Conservation (phyloP, 208 protist species). For the Wallacemonas sp. region DNA sequence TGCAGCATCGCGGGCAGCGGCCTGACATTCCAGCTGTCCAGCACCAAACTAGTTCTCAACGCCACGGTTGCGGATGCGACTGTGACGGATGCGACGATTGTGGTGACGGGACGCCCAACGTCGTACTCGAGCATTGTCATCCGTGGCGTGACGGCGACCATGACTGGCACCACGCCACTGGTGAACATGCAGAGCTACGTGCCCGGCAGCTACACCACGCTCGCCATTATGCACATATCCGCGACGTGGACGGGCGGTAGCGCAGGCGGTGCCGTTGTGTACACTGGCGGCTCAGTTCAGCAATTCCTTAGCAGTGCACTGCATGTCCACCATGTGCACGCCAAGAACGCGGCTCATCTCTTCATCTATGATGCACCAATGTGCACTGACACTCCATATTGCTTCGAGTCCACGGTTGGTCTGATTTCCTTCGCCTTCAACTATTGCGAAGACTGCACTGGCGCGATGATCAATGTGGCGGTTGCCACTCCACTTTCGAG, state of each 20-base stretch:
- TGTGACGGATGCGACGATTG: too few species aligned
- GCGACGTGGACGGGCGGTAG: not conserved
- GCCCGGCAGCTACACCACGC: not conserved
- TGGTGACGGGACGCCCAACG: too few species aligned
- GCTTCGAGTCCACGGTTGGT: not conserved
- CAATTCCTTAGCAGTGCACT: not conserved
- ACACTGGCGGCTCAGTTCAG: not conserved
- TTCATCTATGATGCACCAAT: not conserved
- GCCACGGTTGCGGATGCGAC: too few species aligned
- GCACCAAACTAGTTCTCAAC: too few species aligned
- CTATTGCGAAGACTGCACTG: conserved; percentile 1
- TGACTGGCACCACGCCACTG: not conserved
- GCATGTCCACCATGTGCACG: not conserved
- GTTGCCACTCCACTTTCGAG: not conserved
- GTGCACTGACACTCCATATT: not conserved
- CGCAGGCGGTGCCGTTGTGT: not conserved
- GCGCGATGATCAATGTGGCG: not conserved
- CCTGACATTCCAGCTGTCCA: too few species aligned
- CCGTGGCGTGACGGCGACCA: not conserved
- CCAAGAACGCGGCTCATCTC: not conserved
- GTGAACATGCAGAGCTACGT: not conserved
- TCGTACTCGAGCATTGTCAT: too few species aligned
- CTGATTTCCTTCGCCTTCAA: not conserved
- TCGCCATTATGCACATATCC: not conserved
- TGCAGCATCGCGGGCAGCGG: too few species aligned